Percentiles rank a stretch among this genome's conserved stretches.
Conservation (phyloP, 2,329 filamentous ascomycete species). For the Fusarium paranaense region DNA sequence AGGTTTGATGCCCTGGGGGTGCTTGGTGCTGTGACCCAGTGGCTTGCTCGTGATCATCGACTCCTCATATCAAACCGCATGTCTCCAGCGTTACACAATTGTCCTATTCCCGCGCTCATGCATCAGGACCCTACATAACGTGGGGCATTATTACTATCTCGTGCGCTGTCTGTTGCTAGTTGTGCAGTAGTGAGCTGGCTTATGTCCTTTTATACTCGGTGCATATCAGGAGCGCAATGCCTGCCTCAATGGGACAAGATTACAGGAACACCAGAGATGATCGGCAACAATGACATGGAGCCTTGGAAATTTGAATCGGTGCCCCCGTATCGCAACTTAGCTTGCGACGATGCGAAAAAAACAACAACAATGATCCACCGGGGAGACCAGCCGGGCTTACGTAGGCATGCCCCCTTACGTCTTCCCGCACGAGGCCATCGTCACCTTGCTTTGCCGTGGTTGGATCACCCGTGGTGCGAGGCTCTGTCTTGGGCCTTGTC, state of each 20-base stretch:
- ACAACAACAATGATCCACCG: slow-evolving; percentile 24
- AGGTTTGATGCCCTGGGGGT: slow-evolving; percentile 11
- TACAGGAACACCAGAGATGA: slow-evolving; percentile 22
- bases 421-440: slow-evolving; percentile 18
- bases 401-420: slow-evolving; percentile 26
- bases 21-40: slow-evolving; percentile 5
- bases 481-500: slow-evolving; percentile 23
- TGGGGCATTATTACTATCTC: slow-evolving; percentile 27
- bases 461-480: background rate
- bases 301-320: slow-evolving; percentile 18
- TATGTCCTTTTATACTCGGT: slow-evolving; percentile 3
- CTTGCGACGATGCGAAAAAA: slow-evolving; percentile 9
- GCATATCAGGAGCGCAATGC: slow-evolving; percentile 13
- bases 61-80: slow-evolving; percentile 34
- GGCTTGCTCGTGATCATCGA: slow-evolving; percentile 33
- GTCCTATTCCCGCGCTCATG: slow-evolving; percentile 22
- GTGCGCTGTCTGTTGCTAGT: slow-evolving; percentile 22
- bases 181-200: slow-evolving; percentile 19
- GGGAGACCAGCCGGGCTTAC: slow-evolving; percentile 21
- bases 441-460: slow-evolving; percentile 6
- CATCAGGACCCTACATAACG: slow-evolving; percentile 20
- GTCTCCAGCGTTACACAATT: slow-evolving; percentile 17
- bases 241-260: slow-evolving; percentile 20
- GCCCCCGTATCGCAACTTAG: slow-evolving; percentile 11
- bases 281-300: slow-evolving; percentile 25